These are phyloP conservation scores for Pleurotus sapidus DNA, from an alignment of 768 basidiomycete species.

Conservation along the genomic window DNA sequence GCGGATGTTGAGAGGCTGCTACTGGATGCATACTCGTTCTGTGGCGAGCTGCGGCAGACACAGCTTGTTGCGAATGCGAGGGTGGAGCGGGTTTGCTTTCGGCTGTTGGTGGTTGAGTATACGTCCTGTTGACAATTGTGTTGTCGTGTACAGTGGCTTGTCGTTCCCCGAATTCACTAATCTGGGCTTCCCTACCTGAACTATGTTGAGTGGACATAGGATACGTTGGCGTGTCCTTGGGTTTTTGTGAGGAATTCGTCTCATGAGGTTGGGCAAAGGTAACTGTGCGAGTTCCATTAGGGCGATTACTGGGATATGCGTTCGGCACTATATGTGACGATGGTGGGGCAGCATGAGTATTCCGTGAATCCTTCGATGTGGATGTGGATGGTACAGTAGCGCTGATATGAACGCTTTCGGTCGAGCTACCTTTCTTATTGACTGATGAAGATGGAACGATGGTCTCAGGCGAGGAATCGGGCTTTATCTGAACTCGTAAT, in stretches of 20 bases:
- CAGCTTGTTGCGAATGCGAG: not conserved
- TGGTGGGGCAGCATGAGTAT: not conserved
- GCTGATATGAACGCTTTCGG: too few relatives aligned
- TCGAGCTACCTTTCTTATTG: too few relatives aligned
- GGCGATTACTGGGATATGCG: not conserved
- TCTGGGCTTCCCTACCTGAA: too few relatives aligned
- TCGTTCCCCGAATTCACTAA: not conserved
- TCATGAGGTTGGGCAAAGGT: not conserved
- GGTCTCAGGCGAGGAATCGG: not conserved
- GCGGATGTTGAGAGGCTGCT: not conserved
- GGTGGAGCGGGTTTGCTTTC: not conserved
- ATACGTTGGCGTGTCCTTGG: too few relatives aligned
- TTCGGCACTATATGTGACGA: too few relatives aligned
- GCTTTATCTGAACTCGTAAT: not conserved
- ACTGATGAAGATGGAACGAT: not conserved
- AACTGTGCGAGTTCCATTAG: not conserved
- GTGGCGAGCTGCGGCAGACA: not conserved
- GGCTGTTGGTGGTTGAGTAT: not conserved
- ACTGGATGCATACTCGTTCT: not conserved
- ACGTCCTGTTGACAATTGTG: not conserved
- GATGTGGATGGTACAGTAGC: not conserved
- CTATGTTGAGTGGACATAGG: too few relatives aligned
- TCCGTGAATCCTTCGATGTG: slow-evolving; percentile 1
- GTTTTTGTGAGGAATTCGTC: too few relatives aligned
- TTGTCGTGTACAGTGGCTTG: not conserved